Percentiles rank a stretch among this genome's conserved stretches.
Evolutionary conservation across 164 flowering plant genomes (phyloP).

Genomic region (Euptelea pleiosperma): DNA sequence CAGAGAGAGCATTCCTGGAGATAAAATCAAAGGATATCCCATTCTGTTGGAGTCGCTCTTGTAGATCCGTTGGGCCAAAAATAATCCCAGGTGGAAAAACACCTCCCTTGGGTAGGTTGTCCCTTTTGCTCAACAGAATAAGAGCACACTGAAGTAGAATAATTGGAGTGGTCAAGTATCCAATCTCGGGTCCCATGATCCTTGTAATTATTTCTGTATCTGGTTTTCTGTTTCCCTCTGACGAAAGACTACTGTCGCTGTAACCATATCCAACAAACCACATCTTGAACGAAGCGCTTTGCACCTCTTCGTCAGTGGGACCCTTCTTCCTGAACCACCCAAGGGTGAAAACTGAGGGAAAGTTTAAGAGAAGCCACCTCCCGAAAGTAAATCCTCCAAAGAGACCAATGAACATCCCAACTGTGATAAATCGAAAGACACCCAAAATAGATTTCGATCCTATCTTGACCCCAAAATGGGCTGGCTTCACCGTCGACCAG

Average conservation of each 20-base stretch:
- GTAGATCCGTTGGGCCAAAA: conserved; percentile 80
- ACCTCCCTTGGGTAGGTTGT: conserved; percentile 71
- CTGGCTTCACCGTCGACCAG: conserved; percentile 80
- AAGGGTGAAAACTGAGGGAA: conserved; percentile 65
- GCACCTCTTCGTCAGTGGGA: conserved; percentile 74
- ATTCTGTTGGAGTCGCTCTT: conserved; percentile 63
- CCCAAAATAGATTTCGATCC: conserved; percentile 52
- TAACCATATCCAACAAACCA: conserved; percentile 74
- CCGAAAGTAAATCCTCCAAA: conserved; percentile 48
- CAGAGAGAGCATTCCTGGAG: conserved; percentile 37
- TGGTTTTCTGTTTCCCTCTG: conserved; percentile 42
- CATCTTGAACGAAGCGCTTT: conserved; percentile 75
- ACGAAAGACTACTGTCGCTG: conserved; percentile 31
- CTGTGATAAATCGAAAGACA: too few species aligned
- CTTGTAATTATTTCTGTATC: conserved; percentile 69
- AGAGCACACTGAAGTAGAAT: conserved; percentile 71
- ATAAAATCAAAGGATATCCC: conserved; percentile 74
- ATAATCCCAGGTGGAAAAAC: conserved; percentile 68
- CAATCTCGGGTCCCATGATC: conserved; percentile 80
- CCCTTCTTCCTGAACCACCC: conserved; percentile 75
- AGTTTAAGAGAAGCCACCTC: conserved; percentile 67
- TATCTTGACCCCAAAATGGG: conserved; percentile 76
- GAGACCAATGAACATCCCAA: conserved; percentile 57
- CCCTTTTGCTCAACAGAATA: conserved; percentile 44
- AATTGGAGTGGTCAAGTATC: conserved; percentile 76